Evolutionary conservation across 805 yeast genomes (phyloP).

Genomic region (Dipodascus geniculatus): DNA sequence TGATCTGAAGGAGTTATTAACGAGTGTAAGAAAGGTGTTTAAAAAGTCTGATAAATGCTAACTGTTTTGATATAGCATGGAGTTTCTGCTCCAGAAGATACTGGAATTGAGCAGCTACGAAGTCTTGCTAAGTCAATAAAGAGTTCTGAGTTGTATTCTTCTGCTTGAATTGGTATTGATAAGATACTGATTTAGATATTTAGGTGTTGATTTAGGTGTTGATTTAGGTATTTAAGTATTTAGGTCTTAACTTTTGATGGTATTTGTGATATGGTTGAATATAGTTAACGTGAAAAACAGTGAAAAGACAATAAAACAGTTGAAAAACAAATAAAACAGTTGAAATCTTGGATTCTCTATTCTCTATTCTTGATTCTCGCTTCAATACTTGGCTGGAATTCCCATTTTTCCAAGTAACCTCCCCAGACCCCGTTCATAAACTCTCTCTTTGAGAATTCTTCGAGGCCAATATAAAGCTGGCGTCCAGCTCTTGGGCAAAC

Average conservation of each 20-base stretch:
- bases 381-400: background rate
- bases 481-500: background rate
- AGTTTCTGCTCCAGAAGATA: background rate
- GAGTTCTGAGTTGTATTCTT: too few relatives aligned
- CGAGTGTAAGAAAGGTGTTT: background rate
- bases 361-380: background rate
- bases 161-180: too few relatives aligned
- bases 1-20: background rate
- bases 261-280: too few relatives aligned
- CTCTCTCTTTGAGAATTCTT: background rate
- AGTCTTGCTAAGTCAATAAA: background rate
- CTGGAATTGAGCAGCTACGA: background rate
- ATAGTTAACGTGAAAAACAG: too few relatives aligned
- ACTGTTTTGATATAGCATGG: background rate
- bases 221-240: too few relatives aligned
- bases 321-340: too few relatives aligned
- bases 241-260: too few relatives aligned
- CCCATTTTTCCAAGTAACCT: background rate
- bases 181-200: too few relatives aligned
- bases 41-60: background rate
- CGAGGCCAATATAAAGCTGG: conserved; percentile 1
- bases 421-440: background rate
- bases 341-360: too few relatives aligned
- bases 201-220: too few relatives aligned
- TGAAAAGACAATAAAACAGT: too few relatives aligned